Percentiles rank a stretch among this genome's conserved stretches.
These are phyloP conservation scores for Chlamydomonas incerta DNA, from an alignment of 139 green algal genomes.

Conservation along the genomic window DNA sequence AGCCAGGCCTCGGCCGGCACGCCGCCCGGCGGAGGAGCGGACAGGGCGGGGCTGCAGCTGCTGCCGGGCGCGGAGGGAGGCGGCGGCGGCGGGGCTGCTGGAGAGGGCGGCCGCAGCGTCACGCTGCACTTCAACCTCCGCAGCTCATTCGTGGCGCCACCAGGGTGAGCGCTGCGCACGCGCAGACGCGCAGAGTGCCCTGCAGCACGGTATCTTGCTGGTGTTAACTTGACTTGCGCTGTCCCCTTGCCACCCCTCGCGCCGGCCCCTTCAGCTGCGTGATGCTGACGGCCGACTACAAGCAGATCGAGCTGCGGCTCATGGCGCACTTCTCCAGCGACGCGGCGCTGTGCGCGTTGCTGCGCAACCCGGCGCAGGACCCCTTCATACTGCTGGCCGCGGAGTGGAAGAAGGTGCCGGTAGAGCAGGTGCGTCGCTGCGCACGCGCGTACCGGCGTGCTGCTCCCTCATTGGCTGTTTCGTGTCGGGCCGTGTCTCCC, in stretches of 20 bases:
- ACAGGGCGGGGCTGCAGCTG: background rate
- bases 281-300: constrained; percentile 85
- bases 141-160: constrained; percentile 60
- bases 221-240: too few species aligned
- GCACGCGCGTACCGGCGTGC: too few species aligned
- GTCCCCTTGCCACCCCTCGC: too few species aligned
- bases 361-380: constrained; percentile 70
- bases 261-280: constrained; percentile 32
- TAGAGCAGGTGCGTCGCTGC: constrained; percentile 55
- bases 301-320: constrained; percentile 89
- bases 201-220: too few species aligned
- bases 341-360: constrained; percentile 58
- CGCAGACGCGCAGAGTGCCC: too few species aligned
- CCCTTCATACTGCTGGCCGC: constrained; percentile 83
- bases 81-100: background rate
- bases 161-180: constrained; percentile 7
- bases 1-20: too few species aligned
- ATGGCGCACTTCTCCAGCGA: constrained; percentile 92
- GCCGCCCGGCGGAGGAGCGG: background rate
- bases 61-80: background rate
- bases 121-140: constrained; percentile 60
- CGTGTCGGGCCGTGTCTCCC: too few species aligned
- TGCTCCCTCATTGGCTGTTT: too few species aligned
- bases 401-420: constrained; percentile 61
- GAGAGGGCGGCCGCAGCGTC: background rate